These are phyloP conservation scores for Xerocomus amazonicus DNA, from an alignment of 1,284 basidiomycete species.

Conservation along the genomic window DNA sequence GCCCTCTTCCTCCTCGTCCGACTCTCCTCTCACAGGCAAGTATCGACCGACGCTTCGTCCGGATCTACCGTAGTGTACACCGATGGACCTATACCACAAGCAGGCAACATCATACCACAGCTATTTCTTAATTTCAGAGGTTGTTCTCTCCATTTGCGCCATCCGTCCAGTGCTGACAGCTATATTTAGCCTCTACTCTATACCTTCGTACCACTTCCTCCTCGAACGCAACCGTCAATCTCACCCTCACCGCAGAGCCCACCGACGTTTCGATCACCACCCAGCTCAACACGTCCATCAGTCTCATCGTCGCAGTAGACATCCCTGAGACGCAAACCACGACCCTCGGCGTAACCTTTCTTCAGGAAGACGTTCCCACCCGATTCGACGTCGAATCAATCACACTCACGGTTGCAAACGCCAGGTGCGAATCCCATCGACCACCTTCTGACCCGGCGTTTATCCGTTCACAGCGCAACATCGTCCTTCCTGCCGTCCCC, in stretches of 20 bases:
- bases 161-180: constrained; percentile 1
- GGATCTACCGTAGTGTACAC: constrained; percentile 39
- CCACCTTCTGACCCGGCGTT: background rate
- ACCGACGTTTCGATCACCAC: constrained; percentile 25
- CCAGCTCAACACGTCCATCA: constrained; percentile 30
- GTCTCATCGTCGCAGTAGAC: constrained; percentile 34
- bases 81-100: constrained; percentile 33
- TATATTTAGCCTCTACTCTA: constrained; percentile 40
- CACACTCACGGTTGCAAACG: constrained; percentile 37
- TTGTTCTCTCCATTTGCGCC: constrained; percentile 16
- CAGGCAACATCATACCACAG: constrained; percentile 46
- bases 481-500: constrained; percentile 41
- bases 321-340: constrained; percentile 40
- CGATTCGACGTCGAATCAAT: constrained; percentile 43
- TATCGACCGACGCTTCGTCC: constrained; percentile 15
- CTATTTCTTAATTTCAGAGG: constrained; percentile 53
- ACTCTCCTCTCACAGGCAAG: constrained; percentile 9
- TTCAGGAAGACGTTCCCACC: constrained; percentile 26
- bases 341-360: constrained; percentile 42
- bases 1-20: background rate
- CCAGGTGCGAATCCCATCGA: constrained; percentile 34
- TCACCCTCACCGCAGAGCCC: constrained; percentile 42
- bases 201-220: constrained; percentile 41
- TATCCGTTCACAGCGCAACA: constrained; percentile 28
- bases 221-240: constrained; percentile 50